A percentile compares a stretch with the other conserved stretches of the same genome.
Evolutionary conservation across 352 stramenopile species (phyloP).

Genomic region (Globisporangium perplexum): DNA sequence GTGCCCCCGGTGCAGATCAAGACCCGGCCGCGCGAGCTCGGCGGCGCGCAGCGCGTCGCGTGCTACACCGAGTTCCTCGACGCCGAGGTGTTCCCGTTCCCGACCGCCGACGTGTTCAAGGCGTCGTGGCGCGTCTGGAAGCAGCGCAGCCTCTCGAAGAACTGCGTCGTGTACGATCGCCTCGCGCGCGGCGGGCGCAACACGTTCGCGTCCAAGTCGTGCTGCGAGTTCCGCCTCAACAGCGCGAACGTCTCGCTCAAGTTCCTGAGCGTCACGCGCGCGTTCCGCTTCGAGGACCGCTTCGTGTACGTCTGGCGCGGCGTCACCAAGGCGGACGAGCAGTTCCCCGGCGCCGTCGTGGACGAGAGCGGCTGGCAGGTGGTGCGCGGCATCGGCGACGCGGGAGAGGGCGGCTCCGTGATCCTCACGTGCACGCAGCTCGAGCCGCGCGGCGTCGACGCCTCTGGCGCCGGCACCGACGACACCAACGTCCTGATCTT

Average conservation of each 20-base stretch:
- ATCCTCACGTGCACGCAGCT: slow-evolving; percentile 8
- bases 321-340: slow-evolving; percentile 1
- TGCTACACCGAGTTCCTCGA: slow-evolving; percentile 7
- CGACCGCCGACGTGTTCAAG: neutral
- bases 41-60: neutral
- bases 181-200: neutral
- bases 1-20: slow-evolving; percentile 5
- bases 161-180: neutral
- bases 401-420: neutral
- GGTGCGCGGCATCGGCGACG: neutral
- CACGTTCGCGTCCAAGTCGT: neutral
- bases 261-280: neutral
- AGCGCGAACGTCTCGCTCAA: slow-evolving; percentile 3
- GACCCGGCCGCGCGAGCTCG: neutral
- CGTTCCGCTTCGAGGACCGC: neutral
- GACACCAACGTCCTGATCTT: neutral
- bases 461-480: too few relatives aligned
- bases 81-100: slow-evolving; percentile 5
- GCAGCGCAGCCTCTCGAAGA: neutral
- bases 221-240: neutral
- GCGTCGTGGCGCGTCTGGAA: slow-evolving; percentile 7
- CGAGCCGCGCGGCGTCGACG: neutral
- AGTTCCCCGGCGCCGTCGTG: slow-evolving; percentile 10
- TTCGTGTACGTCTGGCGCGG: neutral
- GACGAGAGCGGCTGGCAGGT: slow-evolving; percentile 10